phyloP scores from a whole-genome alignment of 1,139 yeast genomes.

The Waltiozyma sp. region DNA sequence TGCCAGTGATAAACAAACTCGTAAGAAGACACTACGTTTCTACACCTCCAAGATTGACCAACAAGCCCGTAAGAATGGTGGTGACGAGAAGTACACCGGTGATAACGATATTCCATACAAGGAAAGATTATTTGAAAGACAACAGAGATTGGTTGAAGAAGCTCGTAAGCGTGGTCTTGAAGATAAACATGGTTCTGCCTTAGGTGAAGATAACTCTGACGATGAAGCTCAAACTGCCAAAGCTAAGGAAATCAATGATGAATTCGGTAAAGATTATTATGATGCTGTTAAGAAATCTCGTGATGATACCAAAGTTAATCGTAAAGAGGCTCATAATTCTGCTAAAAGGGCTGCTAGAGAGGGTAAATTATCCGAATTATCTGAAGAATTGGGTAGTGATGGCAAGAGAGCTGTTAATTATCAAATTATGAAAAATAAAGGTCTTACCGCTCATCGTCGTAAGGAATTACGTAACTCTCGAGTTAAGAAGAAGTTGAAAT shows the following conservation, averaged over 20 bases:
- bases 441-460: slow-evolving; percentile 84
- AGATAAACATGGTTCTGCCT: slow-evolving; percentile 44
- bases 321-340: slow-evolving; percentile 54
- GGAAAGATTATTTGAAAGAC: slow-evolving; percentile 82
- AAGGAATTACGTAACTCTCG: slow-evolving; percentile 93
- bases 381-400: slow-evolving; percentile 55
- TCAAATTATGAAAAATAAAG: slow-evolving; percentile 90
- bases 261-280: slow-evolving; percentile 29
- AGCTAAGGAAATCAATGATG: slow-evolving; percentile 29
- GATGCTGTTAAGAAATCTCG: slow-evolving; percentile 37
- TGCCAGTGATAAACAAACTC: slow-evolving; percentile 70
- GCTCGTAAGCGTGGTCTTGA: slow-evolving; percentile 76
- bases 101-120: slow-evolving; percentile 89
- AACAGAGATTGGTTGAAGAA: slow-evolving; percentile 75
- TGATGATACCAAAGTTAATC: slow-evolving; percentile 34
- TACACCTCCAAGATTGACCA: slow-evolving; percentile 95
- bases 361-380: slow-evolving; percentile 66
- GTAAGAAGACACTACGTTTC: slow-evolving; percentile 82
- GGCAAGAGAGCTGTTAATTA: slow-evolving; percentile 94
- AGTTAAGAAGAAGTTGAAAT: slow-evolving; percentile 96
- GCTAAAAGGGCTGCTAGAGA: slow-evolving; percentile 78
- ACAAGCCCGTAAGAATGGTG: slow-evolving; percentile 43
- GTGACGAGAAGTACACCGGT: slow-evolving; percentile 51
- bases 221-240: slow-evolving; percentile 36
- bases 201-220: slow-evolving; percentile 36